Evolutionary conservation across 2,329 filamentous ascomycete genomes (phyloP).

Genomic region (Chaetothyriales sp.): DNA sequence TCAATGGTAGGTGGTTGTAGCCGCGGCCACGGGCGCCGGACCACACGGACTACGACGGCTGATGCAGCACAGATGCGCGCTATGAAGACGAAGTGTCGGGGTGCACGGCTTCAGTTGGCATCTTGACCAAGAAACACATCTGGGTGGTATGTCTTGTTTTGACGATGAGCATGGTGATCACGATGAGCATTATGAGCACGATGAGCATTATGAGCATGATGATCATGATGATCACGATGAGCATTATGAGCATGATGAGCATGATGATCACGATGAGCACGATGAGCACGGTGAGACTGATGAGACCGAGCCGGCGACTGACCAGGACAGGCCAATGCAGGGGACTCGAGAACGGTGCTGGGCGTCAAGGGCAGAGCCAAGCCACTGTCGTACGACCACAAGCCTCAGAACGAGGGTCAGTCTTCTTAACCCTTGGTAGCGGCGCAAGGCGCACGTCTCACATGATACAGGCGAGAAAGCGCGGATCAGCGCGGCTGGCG

Average conservation of each 20-base stretch:
- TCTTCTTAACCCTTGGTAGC: constrained; percentile 4
- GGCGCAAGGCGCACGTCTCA: constrained; percentile 8
- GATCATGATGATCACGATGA: too few relatives aligned
- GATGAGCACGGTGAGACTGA: too few relatives aligned
- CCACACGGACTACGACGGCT: constrained; percentile 12
- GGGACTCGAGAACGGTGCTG: constrained; percentile 86
- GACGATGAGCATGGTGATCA: too few relatives aligned
- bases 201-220: too few relatives aligned
- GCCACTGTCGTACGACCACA: constrained; percentile 97
- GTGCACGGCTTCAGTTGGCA: constrained; percentile 83
- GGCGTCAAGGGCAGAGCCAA: constrained; percentile 96
- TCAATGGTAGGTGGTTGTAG: constrained; percentile 55
- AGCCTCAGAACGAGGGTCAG: constrained; percentile 90
- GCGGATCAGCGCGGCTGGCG: constrained; percentile 85
- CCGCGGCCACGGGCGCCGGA: constrained; percentile 2
- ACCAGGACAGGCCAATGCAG: constrained; percentile 69
- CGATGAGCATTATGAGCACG: too few relatives aligned
- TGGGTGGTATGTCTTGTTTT: constrained; percentile 58
- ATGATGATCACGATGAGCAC: too few relatives aligned
- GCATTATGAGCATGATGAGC: too few relatives aligned
- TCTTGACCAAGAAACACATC: constrained; percentile 84
- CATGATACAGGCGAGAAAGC: constrained; percentile 69
- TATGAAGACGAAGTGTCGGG: constrained; percentile 97
- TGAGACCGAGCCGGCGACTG: constrained; percentile 11
- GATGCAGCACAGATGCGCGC: constrained; percentile 57